Evolutionary conservation across 768 basidiomycete species (phyloP).

Genomic region (Pulveroboletus sp.): DNA sequence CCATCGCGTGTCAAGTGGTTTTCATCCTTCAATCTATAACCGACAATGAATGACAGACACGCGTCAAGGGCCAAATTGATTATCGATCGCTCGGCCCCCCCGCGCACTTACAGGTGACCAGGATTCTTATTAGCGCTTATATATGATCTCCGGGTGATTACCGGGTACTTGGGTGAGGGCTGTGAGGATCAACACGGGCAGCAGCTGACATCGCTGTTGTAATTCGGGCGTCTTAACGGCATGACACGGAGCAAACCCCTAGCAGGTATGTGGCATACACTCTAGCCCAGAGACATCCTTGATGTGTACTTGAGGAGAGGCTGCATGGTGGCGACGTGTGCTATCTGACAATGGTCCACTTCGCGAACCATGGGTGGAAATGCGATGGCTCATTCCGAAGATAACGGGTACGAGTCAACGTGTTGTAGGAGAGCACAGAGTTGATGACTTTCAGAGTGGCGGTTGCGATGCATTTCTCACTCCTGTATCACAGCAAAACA

Average conservation of each 20-base stretch:
- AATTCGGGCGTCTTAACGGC: not conserved
- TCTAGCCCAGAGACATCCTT: not conserved
- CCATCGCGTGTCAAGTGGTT: not conserved
- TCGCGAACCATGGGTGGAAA: not conserved
- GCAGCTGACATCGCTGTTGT: not conserved
- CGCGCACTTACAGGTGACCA: not conserved
- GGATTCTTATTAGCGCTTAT: not conserved
- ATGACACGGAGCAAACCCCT: too few species aligned
- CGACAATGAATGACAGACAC: not conserved
- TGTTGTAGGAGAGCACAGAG: not conserved
- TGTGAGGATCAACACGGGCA: not conserved
- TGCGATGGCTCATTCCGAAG: not conserved
- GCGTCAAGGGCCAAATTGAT: not conserved
- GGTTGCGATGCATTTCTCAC: not conserved
- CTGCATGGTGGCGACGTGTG: not conserved
- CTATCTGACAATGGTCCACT: not conserved
- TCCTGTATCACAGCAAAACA: not conserved
- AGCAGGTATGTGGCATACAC: too few species aligned
- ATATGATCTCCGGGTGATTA: conserved; percentile 1
- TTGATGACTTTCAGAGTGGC: not conserved
- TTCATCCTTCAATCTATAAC: not conserved
- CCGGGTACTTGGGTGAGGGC: not conserved
- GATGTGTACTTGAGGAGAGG: too few species aligned
- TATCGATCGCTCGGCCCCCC: not conserved
- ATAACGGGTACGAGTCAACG: not conserved